Percentiles rank a stretch among this genome's conserved stretches.
Conservation (phyloP, 2,329 filamentous ascomycete species). For the Trichophyton schoenleinii region DNA sequence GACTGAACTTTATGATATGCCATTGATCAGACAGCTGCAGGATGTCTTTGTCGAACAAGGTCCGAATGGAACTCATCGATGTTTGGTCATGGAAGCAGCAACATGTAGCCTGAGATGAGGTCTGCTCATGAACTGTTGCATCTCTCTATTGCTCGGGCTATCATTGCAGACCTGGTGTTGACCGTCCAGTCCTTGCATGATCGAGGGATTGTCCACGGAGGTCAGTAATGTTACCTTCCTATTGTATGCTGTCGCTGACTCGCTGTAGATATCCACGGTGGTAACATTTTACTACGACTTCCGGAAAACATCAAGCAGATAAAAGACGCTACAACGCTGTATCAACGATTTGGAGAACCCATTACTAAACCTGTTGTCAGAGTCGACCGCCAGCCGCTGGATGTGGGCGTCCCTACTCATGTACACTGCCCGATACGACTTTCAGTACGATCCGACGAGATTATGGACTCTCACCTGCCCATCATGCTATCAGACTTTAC, state of each 20-base stretch:
- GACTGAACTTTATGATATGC: conserved; percentile 9
- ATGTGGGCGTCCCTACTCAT: conserved; percentile 11
- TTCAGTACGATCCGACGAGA: conserved; percentile 9
- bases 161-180: conserved; percentile 11
- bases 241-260: conserved; percentile 6
- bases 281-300: conserved; percentile 13
- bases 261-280: conserved; percentile 11
- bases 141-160: conserved; percentile 10
- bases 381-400: conserved; percentile 12
- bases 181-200: conserved; percentile 12
- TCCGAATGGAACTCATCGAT: conserved; percentile 12
- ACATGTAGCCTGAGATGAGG: conserved; percentile 12
- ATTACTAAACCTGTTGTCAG: conserved; percentile 11
- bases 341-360: conserved; percentile 11
- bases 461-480: conserved; percentile 6
- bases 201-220: conserved; percentile 12
- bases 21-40: conserved; percentile 11
- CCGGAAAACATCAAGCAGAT: conserved; percentile 8
- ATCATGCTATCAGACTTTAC: conserved; percentile 11
- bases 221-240: neutral
- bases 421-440: conserved; percentile 7
- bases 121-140: conserved; percentile 10
- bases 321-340: conserved; percentile 10
- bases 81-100: conserved; percentile 11
- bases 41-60: conserved; percentile 11